A percentile compares a stretch with the other conserved stretches of the same genome.
Evolutionary conservation across 2,329 filamentous ascomycete genomes (phyloP).

Genomic region (Diaporthe sp.): DNA sequence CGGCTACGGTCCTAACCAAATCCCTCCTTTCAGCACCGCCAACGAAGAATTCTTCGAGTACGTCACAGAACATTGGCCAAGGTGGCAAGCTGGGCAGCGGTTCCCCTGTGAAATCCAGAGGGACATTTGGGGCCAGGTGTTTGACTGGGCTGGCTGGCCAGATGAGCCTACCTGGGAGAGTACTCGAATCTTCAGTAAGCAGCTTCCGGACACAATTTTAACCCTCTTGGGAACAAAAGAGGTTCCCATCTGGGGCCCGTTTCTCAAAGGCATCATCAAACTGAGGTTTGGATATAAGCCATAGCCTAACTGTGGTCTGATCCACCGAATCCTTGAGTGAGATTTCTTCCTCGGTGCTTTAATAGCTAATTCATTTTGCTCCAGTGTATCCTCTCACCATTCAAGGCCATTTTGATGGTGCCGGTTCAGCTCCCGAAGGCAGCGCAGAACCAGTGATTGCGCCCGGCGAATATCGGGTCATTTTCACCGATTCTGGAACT

Average conservation of each 20-base stretch:
- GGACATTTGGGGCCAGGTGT: neutral
- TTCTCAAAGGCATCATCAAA: too few species aligned
- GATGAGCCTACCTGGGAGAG: neutral
- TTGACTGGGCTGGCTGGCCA: conserved; percentile 9
- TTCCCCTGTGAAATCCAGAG: neutral
- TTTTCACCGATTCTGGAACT: neutral
- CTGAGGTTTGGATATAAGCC: too few species aligned
- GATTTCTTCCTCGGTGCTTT: too few species aligned
- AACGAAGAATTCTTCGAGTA: neutral
- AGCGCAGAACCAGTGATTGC: neutral
- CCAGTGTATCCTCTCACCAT: conserved; percentile 11
- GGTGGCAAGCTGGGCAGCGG: neutral
- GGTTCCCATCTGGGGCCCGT: too few species aligned
- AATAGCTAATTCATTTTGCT: too few species aligned
- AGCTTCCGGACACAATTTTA: too few species aligned
- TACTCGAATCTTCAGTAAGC: neutral
- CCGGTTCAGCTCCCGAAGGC: neutral
- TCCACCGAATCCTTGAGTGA: too few species aligned
- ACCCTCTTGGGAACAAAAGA: too few species aligned
- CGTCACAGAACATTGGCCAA: neutral
- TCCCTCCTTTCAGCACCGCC: neutral
- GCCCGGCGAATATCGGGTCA: neutral
- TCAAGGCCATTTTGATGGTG: conserved; percentile 10
- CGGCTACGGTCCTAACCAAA: neutral
- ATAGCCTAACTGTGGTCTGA: too few species aligned